Percentiles rank a stretch among this genome's conserved stretches.
These are phyloP conservation scores for Phragmites australis DNA, from an alignment of 176 grass and related monocot genomes.

Conservation along the genomic window DNA sequence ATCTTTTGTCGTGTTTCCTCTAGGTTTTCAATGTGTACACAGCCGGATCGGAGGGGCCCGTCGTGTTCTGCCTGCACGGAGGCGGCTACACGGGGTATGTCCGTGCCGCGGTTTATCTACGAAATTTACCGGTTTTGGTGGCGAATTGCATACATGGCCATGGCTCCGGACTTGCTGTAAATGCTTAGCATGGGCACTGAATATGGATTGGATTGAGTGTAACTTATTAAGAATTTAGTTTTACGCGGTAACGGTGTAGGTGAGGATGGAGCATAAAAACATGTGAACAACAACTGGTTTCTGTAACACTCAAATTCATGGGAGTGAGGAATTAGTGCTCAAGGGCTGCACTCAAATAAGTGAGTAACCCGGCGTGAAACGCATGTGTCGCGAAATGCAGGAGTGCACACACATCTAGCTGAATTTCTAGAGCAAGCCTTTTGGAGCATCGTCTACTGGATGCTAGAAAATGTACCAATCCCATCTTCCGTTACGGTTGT, in stretches of 20 bases:
- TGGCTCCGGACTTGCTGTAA: background rate
- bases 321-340: background rate
- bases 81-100: conserved; percentile 92
- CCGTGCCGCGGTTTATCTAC: background rate
- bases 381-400: background rate
- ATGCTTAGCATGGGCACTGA: background rate
- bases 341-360: background rate
- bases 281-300: background rate
- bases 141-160: background rate
- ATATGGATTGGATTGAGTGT: background rate
- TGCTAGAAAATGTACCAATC: conserved; percentile 21
- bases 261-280: background rate
- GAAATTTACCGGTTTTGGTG: background rate
- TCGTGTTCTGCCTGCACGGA: conserved; percentile 93
- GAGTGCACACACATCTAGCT: background rate
- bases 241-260: background rate
- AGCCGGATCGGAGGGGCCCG: conserved; percentile 80
- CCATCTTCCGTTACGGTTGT: background rate
- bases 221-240: background rate
- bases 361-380: background rate
- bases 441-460: background rate
- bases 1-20: background rate
- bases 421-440: background rate
- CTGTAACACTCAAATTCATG: background rate
- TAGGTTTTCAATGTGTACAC: conserved; percentile 87